Conservation (phyloP, 495 filamentous ascomycete species). For the Elaphomyces granulatus region DNA sequence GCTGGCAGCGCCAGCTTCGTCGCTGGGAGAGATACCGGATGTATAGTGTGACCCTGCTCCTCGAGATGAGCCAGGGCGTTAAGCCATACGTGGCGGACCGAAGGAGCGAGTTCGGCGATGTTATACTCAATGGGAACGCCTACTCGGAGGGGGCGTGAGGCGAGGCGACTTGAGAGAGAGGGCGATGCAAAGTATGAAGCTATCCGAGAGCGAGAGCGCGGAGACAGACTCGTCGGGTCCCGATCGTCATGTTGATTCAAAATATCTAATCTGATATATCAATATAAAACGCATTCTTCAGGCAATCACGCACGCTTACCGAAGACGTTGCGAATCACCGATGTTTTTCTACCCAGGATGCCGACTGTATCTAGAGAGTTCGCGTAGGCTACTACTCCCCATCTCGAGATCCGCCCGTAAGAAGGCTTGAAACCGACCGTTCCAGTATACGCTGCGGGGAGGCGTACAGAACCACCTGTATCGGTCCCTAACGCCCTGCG, state of each 20-base stretch:
- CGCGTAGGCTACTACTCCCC: constrained; percentile 88
- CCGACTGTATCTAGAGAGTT: constrained; percentile 95
- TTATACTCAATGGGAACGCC: constrained; percentile 84
- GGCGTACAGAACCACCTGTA: constrained; percentile 81
- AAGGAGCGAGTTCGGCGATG: constrained; percentile 57
- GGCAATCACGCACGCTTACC: constrained; percentile 18
- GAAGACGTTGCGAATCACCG: constrained; percentile 39
- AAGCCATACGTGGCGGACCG: constrained; percentile 56
- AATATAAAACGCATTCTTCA: too few relatives aligned
- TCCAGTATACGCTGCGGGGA: constrained; percentile 85
- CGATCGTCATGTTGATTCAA: constrained; percentile 48
- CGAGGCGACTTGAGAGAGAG: constrained; percentile 17
- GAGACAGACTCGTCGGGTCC: constrained; percentile 64
- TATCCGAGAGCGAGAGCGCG: constrained; percentile 34
- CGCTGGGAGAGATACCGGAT: constrained; percentile 65
- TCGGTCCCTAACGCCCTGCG: constrained; percentile 74
- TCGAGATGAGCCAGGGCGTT: constrained; percentile 41
- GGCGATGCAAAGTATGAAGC: constrained; percentile 12
- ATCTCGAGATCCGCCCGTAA: constrained; percentile 69
- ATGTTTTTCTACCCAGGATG: constrained; percentile 44
- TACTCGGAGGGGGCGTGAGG: constrained; percentile 34
- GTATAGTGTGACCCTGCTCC: constrained; percentile 48
- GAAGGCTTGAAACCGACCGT: constrained; percentile 87
- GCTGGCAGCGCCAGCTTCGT: constrained; percentile 77
- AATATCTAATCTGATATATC: constrained; percentile 15